These are phyloP conservation scores for Claviceps sp. DNA, from an alignment of 2,329 filamentous ascomycete species.

Conservation along the genomic window DNA sequence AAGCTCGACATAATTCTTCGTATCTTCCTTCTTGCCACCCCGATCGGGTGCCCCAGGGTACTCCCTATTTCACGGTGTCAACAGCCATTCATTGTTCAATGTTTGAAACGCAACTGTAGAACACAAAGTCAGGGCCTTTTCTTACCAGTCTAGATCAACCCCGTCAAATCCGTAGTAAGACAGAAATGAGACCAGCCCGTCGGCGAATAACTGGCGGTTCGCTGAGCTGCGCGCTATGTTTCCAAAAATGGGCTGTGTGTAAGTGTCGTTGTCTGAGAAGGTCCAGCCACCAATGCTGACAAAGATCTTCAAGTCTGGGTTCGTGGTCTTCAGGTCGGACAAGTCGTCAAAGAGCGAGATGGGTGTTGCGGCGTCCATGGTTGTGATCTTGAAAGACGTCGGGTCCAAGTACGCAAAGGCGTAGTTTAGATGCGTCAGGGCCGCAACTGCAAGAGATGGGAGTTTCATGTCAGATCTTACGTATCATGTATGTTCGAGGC, in stretches of 20 bases:
- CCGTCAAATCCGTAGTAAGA: constrained; percentile 26
- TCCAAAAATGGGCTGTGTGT: constrained; percentile 14
- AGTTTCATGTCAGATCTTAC: background rate
- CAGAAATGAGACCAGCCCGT: constrained; percentile 25
- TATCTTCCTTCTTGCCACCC: constrained; percentile 11
- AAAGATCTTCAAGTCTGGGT: constrained; percentile 16
- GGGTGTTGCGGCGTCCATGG: constrained; percentile 11
- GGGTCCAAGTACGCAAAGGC: constrained; percentile 15
- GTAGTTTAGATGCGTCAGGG: constrained; percentile 13
- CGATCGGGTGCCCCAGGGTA: constrained; percentile 12
- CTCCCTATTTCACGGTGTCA: background rate
- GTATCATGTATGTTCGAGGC: background rate
- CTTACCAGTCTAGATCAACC: constrained; percentile 25
- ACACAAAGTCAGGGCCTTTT: background rate
- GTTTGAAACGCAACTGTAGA: background rate
- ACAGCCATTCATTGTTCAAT: background rate
- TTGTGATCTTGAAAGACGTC: constrained; percentile 9
- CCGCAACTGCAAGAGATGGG: background rate
- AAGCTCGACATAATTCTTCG: constrained; percentile 11
- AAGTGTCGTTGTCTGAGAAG: constrained; percentile 17
- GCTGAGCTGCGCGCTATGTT: constrained; percentile 14
- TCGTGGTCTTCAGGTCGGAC: constrained; percentile 9
- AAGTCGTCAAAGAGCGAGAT: background rate
- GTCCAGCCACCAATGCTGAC: constrained; percentile 24
- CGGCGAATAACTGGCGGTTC: constrained; percentile 20